phyloP scores from a whole-genome alignment of 345 rosid species.

The Hirschfeldia incana region DNA sequence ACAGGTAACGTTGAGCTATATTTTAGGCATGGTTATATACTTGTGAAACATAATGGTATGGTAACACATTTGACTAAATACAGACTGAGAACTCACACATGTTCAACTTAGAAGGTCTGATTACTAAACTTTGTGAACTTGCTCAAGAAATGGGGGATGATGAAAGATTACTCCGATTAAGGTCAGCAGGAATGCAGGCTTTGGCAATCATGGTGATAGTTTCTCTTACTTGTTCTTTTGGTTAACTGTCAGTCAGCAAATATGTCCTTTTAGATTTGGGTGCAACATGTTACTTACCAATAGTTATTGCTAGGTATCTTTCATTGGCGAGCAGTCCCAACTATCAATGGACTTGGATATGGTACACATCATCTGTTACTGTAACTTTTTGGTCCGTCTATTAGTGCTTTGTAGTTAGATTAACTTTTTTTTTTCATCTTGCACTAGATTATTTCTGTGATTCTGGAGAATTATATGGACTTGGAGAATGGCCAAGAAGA shows the following conservation, averaged over 20 bases:
- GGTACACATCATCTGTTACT: slow-evolving; percentile 55
- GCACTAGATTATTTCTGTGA: slow-evolving; percentile 38
- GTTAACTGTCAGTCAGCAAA: too few relatives aligned
- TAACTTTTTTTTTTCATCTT: background rate
- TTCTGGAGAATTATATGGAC: slow-evolving; percentile 72
- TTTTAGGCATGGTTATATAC: slow-evolving; percentile 20
- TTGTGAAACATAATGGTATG: background rate
- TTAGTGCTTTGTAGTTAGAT: slow-evolving; percentile 21
- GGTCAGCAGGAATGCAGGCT: slow-evolving; percentile 76
- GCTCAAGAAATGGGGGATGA: slow-evolving; percentile 77
- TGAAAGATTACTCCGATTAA: slow-evolving; percentile 61
- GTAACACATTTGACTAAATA: slow-evolving; percentile 37
- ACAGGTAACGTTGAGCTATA: slow-evolving; percentile 54
- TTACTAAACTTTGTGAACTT: slow-evolving; percentile 86
- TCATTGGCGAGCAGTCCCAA: slow-evolving; percentile 90
- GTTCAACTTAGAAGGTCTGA: slow-evolving; percentile 95
- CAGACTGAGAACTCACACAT: slow-evolving; percentile 71
- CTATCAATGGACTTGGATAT: slow-evolving; percentile 82
- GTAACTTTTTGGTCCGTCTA: slow-evolving; percentile 5
- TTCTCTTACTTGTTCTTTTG: too few relatives aligned
- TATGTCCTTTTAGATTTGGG: too few relatives aligned
- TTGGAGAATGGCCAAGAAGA: slow-evolving; percentile 47
- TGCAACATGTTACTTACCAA: slow-evolving; percentile 8
- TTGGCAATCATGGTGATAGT: slow-evolving; percentile 76
- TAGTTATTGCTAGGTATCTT: slow-evolving; percentile 59